Evolutionary conservation across 805 yeast genomes (phyloP), one percentile per base, ranked within the genome.

Genomic region (Zygoascus biomembranicola): DNA sequence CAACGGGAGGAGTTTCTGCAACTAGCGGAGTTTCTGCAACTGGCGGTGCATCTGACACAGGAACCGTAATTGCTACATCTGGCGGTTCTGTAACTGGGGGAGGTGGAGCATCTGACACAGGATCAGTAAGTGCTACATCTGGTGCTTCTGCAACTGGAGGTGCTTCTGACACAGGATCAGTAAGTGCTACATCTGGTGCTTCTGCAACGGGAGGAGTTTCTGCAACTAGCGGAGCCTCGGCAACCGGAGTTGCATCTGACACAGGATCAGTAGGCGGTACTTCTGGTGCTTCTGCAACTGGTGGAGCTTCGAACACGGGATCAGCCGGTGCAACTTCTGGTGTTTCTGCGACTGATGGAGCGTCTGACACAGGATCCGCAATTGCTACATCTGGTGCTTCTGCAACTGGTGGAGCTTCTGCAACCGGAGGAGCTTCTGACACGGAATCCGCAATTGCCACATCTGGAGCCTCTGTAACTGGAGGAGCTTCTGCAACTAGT

Each of bases 161-260:
- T 41, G 51, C 28, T 16, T 4, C 47, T 19, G 14, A 13, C 14
- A 19, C 53, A 43, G 11, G 47, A 43, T 45, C 55, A 39, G 41
- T 50, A 48, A 47, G 50, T 47, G 52, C 6, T 44, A 45, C 20
- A 47, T 41, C 53, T 44, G 53, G 35, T 43, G 42, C 10, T 5
- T 13, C 39, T 18, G 44, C 26, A 2, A 14, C 44, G 4, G 2
- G 19, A 2, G 16, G 26, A 14, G 26, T 18, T 3, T 42, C 44
- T 18, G 16, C 26, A 26, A 41, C 39, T 23, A 43, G 42, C 4
- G 39, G 39, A 43, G 49, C 13, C 32, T 45, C 44, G n/a, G n/a
- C n/a, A n/a, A n/a, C n/a, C n/a, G n/a, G n/a, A n/a, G n/a, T n/a
- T n/a, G n/a, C n/a, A n/a, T 18, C 50, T 9, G 50, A 23, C 37